These are phyloP conservation scores for Dillenia turbinata DNA, from an alignment of 164 flowering plant species.

Conservation along the genomic window DNA sequence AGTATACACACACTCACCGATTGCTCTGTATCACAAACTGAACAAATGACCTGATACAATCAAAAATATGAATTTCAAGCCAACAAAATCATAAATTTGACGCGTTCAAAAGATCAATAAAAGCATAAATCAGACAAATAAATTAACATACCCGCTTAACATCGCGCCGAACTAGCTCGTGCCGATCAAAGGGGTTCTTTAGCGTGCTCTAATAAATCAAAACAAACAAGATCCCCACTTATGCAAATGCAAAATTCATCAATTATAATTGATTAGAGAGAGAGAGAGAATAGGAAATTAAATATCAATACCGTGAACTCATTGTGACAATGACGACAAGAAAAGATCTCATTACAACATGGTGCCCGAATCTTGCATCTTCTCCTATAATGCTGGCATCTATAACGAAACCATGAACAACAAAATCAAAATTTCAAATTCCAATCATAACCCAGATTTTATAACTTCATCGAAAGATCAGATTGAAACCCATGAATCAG, in stretches of 20 bases:
- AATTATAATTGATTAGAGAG: too few relatives aligned
- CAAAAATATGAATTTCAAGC: neutral
- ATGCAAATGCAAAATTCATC: neutral
- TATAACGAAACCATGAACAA: conserved; percentile 1
- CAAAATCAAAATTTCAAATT: neutral
- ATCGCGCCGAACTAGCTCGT: conserved; percentile 68
- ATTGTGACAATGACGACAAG: conserved; percentile 95
- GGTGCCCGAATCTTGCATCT: conserved; percentile 92
- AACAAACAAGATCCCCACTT: conserved; percentile 3
- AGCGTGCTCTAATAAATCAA: conserved; percentile 38
- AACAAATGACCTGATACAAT: conserved; percentile 53
- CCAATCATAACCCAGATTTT: conserved; percentile 1
- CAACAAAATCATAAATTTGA: neutral
- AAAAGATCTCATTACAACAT: conserved; percentile 79
- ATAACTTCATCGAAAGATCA: neutral
- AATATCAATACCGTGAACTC: conserved; percentile 53
- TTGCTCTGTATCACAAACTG: conserved; percentile 77
- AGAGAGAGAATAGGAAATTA: neutral
- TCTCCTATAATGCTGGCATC: conserved; percentile 88
- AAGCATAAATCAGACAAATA: neutral
- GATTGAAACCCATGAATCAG: neutral
- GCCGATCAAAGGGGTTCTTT: conserved; percentile 51
- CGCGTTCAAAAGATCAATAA: neutral
- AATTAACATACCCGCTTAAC: conserved; percentile 62
- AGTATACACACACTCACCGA: conserved; percentile 30